A percentile compares a stretch with the other conserved stretches of the same genome.
phyloP scores from a whole-genome alignment of 495 filamentous ascomycete genomes.

The Xylaria cubensis region DNA sequence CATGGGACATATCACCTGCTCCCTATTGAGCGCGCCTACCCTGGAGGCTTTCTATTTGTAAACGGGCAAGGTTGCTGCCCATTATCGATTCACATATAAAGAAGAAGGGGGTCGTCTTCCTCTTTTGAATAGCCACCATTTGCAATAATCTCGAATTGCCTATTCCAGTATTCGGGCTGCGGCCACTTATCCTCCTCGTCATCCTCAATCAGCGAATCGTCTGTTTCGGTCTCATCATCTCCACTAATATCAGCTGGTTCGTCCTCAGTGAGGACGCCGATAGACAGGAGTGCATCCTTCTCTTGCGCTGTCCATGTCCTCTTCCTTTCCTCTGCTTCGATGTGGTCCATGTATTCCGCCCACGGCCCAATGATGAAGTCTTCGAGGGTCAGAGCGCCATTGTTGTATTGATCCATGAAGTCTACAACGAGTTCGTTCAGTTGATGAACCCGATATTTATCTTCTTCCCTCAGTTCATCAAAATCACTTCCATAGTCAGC shows the following conservation, averaged over 20 bases:
- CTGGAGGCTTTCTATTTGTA: background rate
- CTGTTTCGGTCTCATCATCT: background rate
- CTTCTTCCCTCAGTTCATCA: constrained; percentile 13
- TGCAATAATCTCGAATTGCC: constrained; percentile 9
- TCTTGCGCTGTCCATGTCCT: background rate
- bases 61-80: too few relatives aligned
- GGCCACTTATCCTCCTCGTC: background rate
- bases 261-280: background rate
- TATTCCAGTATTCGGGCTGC: background rate
- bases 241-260: background rate
- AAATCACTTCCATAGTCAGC: constrained; percentile 9
- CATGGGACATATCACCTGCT: background rate
- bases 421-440: background rate
- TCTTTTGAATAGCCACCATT: background rate
- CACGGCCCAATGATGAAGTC: background rate
- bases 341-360: background rate
- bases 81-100: too few relatives aligned
- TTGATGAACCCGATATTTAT: background rate
- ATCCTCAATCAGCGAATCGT: background rate
- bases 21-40: background rate
- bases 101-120: background rate
- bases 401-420: background rate
- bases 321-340: background rate
- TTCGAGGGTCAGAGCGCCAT: background rate
- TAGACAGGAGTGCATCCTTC: background rate